Evolutionary conservation across 2,329 filamentous ascomycete genomes (phyloP).

Genomic region (Botrytis aclada): DNA sequence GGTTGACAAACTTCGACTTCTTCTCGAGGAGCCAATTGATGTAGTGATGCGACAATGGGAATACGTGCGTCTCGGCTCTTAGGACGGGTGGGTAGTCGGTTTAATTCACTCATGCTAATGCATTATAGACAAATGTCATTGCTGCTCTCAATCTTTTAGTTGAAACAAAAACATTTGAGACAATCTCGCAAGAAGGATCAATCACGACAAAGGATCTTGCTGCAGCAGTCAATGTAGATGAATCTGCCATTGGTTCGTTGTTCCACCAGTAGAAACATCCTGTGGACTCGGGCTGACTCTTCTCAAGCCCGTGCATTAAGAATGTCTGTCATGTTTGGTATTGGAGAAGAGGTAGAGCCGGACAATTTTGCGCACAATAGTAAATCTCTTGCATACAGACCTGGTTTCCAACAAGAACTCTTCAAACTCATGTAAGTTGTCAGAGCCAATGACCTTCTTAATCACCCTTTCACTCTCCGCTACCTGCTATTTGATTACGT

Average conservation of each 20-base stretch:
- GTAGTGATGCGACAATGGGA: not conserved
- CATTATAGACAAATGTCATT: not conserved
- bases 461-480: not conserved
- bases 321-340: not conserved
- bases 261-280: not conserved
- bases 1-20: not conserved
- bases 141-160: not conserved
- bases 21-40: not conserved
- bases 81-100: not conserved
- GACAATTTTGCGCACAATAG: not conserved
- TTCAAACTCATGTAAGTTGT: not conserved
- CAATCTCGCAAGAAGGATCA: not conserved
- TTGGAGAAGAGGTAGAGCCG: not conserved
- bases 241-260: not conserved
- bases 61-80: not conserved
- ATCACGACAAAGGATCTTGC: not conserved
- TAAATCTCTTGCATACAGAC: not conserved
- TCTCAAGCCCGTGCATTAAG: not conserved
- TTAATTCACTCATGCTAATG: not conserved
- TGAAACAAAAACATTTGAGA: not conserved
- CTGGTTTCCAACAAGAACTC: not conserved
- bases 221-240: not conserved
- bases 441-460: not conserved
- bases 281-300: not conserved
- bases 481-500: not conserved